phyloP scores from a whole-genome alignment of 495 filamentous ascomycete genomes.

The Aspergillus avenaceus region DNA sequence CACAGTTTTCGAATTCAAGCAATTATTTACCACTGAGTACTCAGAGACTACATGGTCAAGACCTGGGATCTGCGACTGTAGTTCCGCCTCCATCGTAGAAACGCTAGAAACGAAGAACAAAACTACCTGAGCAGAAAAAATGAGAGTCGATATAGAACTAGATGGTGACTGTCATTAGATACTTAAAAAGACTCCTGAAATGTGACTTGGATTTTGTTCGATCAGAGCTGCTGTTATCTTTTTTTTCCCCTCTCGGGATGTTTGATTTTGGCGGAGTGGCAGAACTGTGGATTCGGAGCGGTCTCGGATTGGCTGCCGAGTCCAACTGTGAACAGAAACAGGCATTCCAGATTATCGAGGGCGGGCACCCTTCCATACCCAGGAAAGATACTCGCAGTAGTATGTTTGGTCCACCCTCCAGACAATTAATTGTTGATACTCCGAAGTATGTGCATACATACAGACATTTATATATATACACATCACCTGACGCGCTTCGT shows the following conservation, averaged over 20 bases:
- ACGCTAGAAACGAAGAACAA: background rate
- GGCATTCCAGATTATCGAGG: too few species aligned
- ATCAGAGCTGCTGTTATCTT: background rate
- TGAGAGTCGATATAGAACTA: background rate
- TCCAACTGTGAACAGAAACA: too few species aligned
- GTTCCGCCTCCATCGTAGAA: slow-evolving; percentile 79
- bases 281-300: slow-evolving; percentile 4
- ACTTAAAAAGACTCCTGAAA: too few species aligned
- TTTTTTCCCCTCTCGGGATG: background rate
- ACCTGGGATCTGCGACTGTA: slow-evolving; percentile 78
- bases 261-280: slow-evolving; percentile 9
- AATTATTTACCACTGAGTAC: slow-evolving; percentile 66
- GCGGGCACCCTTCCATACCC: too few species aligned
- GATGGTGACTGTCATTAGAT: too few species aligned
- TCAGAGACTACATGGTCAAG: slow-evolving; percentile 88
- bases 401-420: too few species aligned
- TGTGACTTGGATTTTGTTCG: too few species aligned
- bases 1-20: slow-evolving; percentile 2
- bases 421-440: too few species aligned
- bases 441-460: too few species aligned
- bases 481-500: too few species aligned
- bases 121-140: background rate
- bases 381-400: too few species aligned
- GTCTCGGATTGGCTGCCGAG: background rate
- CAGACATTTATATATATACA: too few species aligned